A percentile compares a stretch with the other conserved stretches of the same genome.
Evolutionary conservation across 106 monocot species (phyloP).

Genomic region (Allium sativum): DNA sequence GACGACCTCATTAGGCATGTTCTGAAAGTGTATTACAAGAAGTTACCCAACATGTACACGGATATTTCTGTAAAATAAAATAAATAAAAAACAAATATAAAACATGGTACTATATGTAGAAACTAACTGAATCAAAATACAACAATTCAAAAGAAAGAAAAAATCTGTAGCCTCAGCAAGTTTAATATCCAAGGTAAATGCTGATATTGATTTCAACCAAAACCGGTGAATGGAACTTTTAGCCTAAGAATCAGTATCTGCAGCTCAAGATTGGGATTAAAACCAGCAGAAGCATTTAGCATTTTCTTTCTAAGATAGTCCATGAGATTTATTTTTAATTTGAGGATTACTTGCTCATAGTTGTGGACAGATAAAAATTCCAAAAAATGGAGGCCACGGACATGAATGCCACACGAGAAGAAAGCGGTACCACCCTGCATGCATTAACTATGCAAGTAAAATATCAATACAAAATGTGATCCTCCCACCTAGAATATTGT

Average conservation of each 20-base stretch:
- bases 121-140: not conserved
- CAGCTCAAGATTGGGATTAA: not conserved
- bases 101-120: not conserved
- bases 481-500: not conserved
- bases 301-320: not conserved
- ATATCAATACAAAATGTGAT: not conserved
- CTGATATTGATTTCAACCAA: not conserved
- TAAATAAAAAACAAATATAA: not conserved
- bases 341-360: constrained; percentile 48
- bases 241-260: not conserved
- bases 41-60: too few relatives aligned
- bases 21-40: too few relatives aligned
- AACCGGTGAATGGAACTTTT: not conserved
- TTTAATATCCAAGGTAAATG: not conserved
- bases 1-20: too few relatives aligned
- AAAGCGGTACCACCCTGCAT: constrained; percentile 63
- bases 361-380: constrained; percentile 83
- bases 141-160: not conserved
- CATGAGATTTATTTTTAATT: not conserved
- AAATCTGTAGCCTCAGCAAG: not conserved
- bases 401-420: constrained; percentile 90
- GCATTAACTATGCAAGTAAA: not conserved
- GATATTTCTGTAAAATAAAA: too few relatives aligned
- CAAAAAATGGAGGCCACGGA: constrained; percentile 83
- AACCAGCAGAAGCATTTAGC: not conserved